Evolutionary conservation across 192 early-diverging fungal genomes (phyloP), one percentile per base, ranked within the genome.

Genomic region (Coemansia sp.): DNA sequence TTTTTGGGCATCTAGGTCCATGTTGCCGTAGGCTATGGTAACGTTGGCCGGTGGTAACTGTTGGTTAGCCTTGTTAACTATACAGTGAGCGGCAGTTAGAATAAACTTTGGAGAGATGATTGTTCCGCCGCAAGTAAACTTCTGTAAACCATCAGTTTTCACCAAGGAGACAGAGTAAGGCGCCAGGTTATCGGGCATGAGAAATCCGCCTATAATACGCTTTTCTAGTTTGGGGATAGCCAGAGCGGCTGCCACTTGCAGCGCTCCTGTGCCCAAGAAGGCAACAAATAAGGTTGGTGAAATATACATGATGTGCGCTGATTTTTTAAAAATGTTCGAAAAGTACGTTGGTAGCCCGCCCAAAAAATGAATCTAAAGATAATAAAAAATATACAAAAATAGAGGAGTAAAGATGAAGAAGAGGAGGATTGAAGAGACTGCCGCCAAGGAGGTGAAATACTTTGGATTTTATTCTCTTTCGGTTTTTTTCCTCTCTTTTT

Each of bases 21-120:
- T 60, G 68, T 62, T 76, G 53, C 65, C 62, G 31, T 76, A 70
- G 8, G 71, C 74, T 0, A 82, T 48, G 2, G 70, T 76, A 2
- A 73, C 50, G 37, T 78, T 72, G 27, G 62, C 31, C 0, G 53
- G 6, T 0, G 71, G 58, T 4, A 64, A 12, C 1, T 39, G 45
- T 8, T 19, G 15, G 45, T 66, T 57, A 23, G 38, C 32, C 7
- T 21, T n/a, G 58, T 69, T 67, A 8, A 76, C 25, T 1, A 85
- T 50, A 21, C 83, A 85, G 58, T 84, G 75, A 0, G 72, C 79
- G 2, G 76, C 74, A 0, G 78, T 84, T 2, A 84, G 19, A 4
- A 77, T 46, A 41, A 75, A 48, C n/a, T 73, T 67, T 9, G 53
- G 53, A 11, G 73, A 73, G 1, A 81, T 63, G 6, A 86, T 63